Evolutionary conservation across 768 basidiomycete genomes (phyloP), one percentile per base, ranked within the genome.

Genomic region (Lactarius sp.): DNA sequence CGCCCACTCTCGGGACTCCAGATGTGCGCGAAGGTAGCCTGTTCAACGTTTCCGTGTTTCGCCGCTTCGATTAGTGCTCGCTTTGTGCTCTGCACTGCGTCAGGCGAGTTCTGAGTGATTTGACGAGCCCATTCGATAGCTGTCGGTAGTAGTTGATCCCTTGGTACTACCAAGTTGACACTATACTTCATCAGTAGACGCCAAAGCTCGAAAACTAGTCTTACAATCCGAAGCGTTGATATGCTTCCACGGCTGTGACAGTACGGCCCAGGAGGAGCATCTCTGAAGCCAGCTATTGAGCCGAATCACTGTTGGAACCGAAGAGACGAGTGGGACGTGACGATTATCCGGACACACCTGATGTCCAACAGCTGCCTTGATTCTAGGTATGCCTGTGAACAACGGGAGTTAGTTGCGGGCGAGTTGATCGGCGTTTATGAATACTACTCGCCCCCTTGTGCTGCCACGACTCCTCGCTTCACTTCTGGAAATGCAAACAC

Each of bases 1-100:
- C 81, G 76, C 66, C 75, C 80, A 68, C 81, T 84, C 65, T 81
- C 78, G 33, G 72, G 69, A 20, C 81, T 80, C 69, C 77, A 72
- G 8, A 77, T 70, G 58, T 85, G 84, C 0, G 75, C 75, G 8
- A 74, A 52, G 4, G 85, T 77, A 0, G 82, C 77, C 14, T 84
- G 79, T 27, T 83, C 79, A 49, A 83, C 73, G 46, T 79, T 79
- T n/a, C 78, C 77, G 47, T 78, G 75, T 64, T 85, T 81, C 1
- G 81, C 71, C 8, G 73, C 75, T 3, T 87, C 72, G 16, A 88
- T 58, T 9, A 94, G 75, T 1, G 80, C 87, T n/a, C 79, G 77
- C 72, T 93, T 94, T 3, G 90, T 87, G 52, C 82, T 79, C 67
- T 88, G 87, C 1, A 93, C 85, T 0, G 91, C 79, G 71, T 93